These are phyloP conservation scores for Adansonia digitata DNA, from an alignment of 345 rosid genomes.

Conservation along the genomic window DNA sequence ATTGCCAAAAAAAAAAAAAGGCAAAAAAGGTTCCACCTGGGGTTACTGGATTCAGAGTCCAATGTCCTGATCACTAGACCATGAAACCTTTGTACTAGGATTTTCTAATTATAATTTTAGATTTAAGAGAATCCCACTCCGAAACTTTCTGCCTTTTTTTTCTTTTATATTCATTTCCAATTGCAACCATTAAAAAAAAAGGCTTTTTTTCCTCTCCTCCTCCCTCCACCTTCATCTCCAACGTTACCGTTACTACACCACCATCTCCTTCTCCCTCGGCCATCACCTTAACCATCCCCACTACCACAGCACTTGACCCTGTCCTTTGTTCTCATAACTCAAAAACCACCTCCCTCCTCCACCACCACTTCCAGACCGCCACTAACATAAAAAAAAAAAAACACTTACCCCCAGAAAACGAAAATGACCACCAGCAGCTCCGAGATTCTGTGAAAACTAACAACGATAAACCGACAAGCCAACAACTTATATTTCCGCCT, in stretches of 20 bases:
- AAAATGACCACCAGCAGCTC: background rate
- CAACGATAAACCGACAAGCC: background rate
- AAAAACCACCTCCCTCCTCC: background rate
- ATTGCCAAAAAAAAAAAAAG: no score
- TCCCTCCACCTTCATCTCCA: background rate
- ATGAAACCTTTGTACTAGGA: no score
- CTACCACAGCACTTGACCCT: background rate
- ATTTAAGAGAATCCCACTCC: no score
- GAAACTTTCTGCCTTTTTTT: no score
- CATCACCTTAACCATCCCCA: background rate
- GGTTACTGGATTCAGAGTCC: no score
- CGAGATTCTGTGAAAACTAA: background rate
- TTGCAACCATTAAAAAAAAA: background rate
- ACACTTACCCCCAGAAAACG: background rate
- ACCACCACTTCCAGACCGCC: background rate
- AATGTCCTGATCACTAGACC: no score
- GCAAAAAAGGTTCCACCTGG: conserved; percentile 58
- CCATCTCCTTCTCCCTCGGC: background rate
- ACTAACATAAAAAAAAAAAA: background rate
- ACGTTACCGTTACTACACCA: background rate
- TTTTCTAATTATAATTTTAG: no score
- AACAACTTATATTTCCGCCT: conserved; percentile 18
- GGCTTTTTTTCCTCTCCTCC: background rate
- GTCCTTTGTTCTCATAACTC: background rate
- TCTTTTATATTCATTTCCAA: background rate